Conservation (phyloP, 306 rosid species). For the Echinosophora koreensis region DNA sequence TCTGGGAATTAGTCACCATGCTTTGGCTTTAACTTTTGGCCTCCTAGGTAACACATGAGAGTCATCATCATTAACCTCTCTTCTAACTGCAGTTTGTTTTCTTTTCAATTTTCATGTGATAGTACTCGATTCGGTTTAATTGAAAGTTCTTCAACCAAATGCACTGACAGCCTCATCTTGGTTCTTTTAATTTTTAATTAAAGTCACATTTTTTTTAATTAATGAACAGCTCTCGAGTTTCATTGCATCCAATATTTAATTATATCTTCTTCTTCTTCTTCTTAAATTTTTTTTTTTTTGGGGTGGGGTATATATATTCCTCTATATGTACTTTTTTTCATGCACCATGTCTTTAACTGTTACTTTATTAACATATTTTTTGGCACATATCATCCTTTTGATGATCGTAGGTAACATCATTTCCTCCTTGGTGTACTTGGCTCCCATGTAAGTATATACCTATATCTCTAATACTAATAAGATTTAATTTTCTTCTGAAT, state of each 20-base stretch:
- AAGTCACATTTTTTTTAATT: background rate
- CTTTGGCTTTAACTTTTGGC: slow-evolving; percentile 68
- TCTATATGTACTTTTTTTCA: too few relatives aligned
- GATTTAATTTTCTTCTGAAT: too few relatives aligned
- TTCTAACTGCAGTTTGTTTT: background rate
- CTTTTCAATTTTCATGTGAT: background rate
- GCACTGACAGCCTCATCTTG: background rate
- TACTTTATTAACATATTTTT: background rate
- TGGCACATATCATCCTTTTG: slow-evolving; percentile 16
- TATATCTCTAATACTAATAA: too few relatives aligned
- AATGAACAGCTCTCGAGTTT: background rate
- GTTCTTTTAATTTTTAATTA: background rate
- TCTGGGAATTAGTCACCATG: slow-evolving; percentile 37
- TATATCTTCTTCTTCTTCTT: too few relatives aligned
- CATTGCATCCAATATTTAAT: background rate
- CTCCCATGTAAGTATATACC: slow-evolving; percentile 76
- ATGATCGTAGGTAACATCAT: slow-evolving; percentile 70
- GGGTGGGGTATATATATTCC: background rate
- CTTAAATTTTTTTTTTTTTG: too few relatives aligned
- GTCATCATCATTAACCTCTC: background rate
- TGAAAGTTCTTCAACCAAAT: background rate
- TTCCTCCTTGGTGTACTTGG: slow-evolving; percentile 78
- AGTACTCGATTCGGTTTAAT: background rate
- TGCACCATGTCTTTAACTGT: background rate
- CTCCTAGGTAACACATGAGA: slow-evolving; percentile 58